Conservation (phyloP, 345 rosid genomes). For the Xanthoceras sorbifolium region DNA sequence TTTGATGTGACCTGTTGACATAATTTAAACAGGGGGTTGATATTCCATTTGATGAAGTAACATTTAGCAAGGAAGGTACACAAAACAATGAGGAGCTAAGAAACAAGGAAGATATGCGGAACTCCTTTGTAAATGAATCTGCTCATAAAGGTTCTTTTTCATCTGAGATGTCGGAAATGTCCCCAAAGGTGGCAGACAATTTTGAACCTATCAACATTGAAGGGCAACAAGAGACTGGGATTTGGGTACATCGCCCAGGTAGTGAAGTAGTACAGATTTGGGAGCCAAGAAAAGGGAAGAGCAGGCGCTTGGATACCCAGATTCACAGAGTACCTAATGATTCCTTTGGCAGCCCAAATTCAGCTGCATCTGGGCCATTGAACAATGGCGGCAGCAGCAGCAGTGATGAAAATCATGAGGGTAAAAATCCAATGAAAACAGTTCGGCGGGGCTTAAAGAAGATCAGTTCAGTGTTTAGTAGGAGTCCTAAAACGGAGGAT, state of each 20-base stretch:
- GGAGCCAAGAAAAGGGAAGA: conserved; percentile 89
- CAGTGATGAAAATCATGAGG: conserved; percentile 50
- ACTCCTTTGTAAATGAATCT: conserved; percentile 39
- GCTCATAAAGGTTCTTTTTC: conserved; percentile 48
- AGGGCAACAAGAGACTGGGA: conserved; percentile 74
- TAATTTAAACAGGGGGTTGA: conserved; percentile 37
- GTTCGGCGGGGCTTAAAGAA: conserved; percentile 53
- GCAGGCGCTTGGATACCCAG: conserved; percentile 44
- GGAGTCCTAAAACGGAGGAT: conserved; percentile 48
- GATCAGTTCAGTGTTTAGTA: conserved; percentile 51
- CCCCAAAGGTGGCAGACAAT: conserved; percentile 53
- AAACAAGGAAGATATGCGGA: conserved; percentile 43
- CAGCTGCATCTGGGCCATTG: conserved; percentile 39
- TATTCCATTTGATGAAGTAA: conserved; percentile 34
- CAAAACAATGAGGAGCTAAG: conserved; percentile 20
- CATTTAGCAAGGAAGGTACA: conserved; percentile 40
- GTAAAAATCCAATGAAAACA: conserved; percentile 30
- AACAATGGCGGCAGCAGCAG: conserved; percentile 50
- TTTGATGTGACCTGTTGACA: conserved; percentile 19
- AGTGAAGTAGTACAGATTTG: conserved; percentile 68
- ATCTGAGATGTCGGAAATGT: conserved; percentile 44
- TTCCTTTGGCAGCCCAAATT: conserved; percentile 31
- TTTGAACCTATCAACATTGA: conserved; percentile 76
- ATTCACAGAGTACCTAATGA: conserved; percentile 41
- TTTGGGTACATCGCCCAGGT: conserved; percentile 92